Evolutionary conservation across 306 rosid species (phyloP), one percentile per base, ranked within the genome.

Genomic region (Malus fusca): DNA sequence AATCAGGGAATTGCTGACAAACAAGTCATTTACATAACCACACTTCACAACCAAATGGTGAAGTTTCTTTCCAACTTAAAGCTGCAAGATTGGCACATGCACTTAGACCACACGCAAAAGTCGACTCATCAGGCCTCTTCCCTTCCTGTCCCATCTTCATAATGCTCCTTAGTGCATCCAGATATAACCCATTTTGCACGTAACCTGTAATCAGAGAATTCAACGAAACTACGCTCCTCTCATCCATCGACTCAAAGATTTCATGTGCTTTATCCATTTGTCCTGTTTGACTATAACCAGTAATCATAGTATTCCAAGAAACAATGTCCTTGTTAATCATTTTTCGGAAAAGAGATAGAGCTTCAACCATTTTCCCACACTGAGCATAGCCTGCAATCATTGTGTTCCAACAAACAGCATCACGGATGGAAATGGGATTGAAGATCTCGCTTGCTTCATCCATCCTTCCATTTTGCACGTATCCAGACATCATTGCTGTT

Each of bases 21-120:
- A 85, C 61, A 93, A 75, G 82, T 91, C 92, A 10, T 77, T 82
- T 69, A 75, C 51, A 66, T 76, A 91, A 62, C 96, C 97, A 81
- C 82, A 84, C 76, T 88, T 91, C 78, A 89, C 70, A 48, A 84
- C 82, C 82, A 71, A 79, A 56, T 84, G 88, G 79, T 91, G 97
- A 70, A 91, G 91, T 82, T 91, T 97, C 75, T 74, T 75, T 64
- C 98, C 97, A 22, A 88, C 63, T 82, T 82, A 89, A 75, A 70
- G 96, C 88, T 35, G 92, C 93, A 74, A 91, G 89, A 84, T 85
- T 85, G 80, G 92, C 97, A 79, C 93, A 88, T 19, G 96, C 89
- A 60, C 97, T 86, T 53, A 93, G 75, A 69, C 88, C 84, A 17
- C 92, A 83, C 30, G 90, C 82, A 75, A 88, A 87, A 78, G 93